Evolutionary conservation across 768 basidiomycete genomes (phyloP).

Genomic region (Piloderma croceum): DNA sequence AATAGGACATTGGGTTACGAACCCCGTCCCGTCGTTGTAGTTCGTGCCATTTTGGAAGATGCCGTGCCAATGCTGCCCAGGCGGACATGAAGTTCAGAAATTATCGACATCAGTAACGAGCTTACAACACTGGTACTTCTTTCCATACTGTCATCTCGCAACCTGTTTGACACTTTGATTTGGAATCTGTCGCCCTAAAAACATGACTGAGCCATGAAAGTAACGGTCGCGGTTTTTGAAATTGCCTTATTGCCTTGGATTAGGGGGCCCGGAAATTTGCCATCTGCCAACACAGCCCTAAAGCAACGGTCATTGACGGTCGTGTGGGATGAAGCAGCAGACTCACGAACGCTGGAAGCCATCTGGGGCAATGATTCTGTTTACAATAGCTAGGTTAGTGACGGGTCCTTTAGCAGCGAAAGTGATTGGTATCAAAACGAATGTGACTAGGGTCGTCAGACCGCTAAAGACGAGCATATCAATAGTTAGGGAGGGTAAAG

Average conservation of each 20-base stretch:
- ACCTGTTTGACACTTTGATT: slow-evolving; percentile 25
- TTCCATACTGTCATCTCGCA: slow-evolving; percentile 22
- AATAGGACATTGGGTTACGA: slow-evolving; percentile 40
- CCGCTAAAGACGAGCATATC: too few species aligned
- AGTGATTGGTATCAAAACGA: too few species aligned
- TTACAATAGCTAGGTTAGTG: slow-evolving; percentile 16
- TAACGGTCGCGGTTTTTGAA: slow-evolving; percentile 7
- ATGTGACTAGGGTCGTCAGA: too few species aligned
- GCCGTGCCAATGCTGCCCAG: not conserved
- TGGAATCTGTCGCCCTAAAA: slow-evolving; percentile 21
- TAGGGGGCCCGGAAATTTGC: slow-evolving; percentile 26
- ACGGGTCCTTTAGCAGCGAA: slow-evolving; percentile 8
- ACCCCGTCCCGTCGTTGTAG: slow-evolving; percentile 32
- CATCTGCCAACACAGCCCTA: slow-evolving; percentile 30
- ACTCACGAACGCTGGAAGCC: slow-evolving; percentile 18
- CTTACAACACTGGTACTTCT: slow-evolving; percentile 9
- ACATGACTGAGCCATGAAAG: slow-evolving; percentile 16
- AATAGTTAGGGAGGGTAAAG: too few species aligned
- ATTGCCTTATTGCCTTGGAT: slow-evolving; percentile 26
- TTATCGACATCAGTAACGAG: not conserved
- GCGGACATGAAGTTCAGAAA: not conserved
- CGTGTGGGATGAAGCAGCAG: slow-evolving; percentile 10
- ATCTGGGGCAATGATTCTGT: slow-evolving; percentile 18
- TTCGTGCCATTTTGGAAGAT: not conserved
- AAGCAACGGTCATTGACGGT: not conserved